Evolutionary conservation across 257 asterid species (phyloP), one percentile per base, ranked within the genome.

Genomic region (Solanum chilense): DNA sequence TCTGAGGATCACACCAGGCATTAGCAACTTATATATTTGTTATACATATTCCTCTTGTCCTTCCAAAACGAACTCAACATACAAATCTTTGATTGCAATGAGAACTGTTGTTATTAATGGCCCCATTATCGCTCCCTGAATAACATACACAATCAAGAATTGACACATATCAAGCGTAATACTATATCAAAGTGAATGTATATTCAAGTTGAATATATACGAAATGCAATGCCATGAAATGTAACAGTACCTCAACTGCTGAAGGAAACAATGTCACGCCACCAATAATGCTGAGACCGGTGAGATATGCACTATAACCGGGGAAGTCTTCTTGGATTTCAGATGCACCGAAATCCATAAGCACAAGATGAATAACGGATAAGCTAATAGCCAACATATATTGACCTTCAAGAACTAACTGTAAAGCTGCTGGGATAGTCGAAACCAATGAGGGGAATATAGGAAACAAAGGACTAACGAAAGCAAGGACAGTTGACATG

Each of bases 251-350:
- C 96, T 94, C 96, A 29, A 94, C 86, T 39, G 94, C 94, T 58
- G 95, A 92, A 81, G 94, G 87, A 88, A 94, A 93, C 92, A 94
- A 89, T 82, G 98, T 93, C 94, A 94, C 92, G n/a, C 98, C 98
- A n/a, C 98, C 97, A 23, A 94, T 89, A 89, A 94, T 94, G 88
- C 97, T 94, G 60, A 93, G 95, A 68, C 97, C 97, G 0, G 96
- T 94, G 77, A 94, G 94, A 86, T 93, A 94, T 75, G 92, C 94
- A 86, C 95, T 93, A 78, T 96, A 92, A 16, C 99, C 98, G 18
- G 98, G 98, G 68, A 94, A 87, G 84, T 97, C 99, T 90, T 94
- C 96, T 83, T 92, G 96, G 82, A 97, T 96, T 68, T 97, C 99
- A 6, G 93, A 78, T 15, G 96, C 89, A 6, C 98, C 99, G 33